phyloP scores from a whole-genome alignment of 2,329 filamentous ascomycete species.

The Alternaria sp. region DNA sequence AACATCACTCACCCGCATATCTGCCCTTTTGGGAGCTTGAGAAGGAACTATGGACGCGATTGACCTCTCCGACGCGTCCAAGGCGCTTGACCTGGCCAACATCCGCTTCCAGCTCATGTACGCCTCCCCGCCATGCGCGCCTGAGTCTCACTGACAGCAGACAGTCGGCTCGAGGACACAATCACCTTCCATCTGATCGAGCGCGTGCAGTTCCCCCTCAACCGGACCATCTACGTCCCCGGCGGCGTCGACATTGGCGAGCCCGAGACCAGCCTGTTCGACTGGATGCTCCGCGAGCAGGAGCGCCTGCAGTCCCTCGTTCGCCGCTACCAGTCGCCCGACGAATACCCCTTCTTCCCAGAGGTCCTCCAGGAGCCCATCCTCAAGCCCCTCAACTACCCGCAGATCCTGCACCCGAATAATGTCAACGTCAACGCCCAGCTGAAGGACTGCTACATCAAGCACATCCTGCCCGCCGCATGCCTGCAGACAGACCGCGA shows the following conservation, averaged over 20 bases:
- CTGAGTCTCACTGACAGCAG: constrained; percentile 16
- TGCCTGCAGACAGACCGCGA: constrained; percentile 78
- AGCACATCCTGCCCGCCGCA: constrained; percentile 80
- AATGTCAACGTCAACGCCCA: constrained; percentile 86
- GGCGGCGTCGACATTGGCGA: constrained; percentile 80
- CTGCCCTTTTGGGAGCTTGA: background rate
- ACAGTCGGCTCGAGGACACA: constrained; percentile 92
- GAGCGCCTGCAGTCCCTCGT: constrained; percentile 91
- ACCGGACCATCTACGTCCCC: constrained; percentile 82
- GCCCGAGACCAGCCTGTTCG: constrained; percentile 79
- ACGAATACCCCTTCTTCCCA: constrained; percentile 98
- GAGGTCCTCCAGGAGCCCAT: constrained; percentile 78
- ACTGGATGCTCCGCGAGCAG: constrained; percentile 91
- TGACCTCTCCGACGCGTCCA: constrained; percentile 81
- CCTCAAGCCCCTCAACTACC: constrained; percentile 87
- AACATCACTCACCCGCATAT: constrained; percentile 8
- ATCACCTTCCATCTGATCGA: constrained; percentile 98
- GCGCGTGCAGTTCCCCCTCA: constrained; percentile 95
- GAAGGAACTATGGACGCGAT: constrained; percentile 79
- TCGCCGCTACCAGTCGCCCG: constrained; percentile 91
- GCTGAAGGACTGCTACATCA: constrained; percentile 85
- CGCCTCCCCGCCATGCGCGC: constrained; percentile 36
- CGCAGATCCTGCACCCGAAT: constrained; percentile 84
- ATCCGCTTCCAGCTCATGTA: constrained; percentile 96
- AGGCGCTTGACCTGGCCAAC: constrained; percentile 85